Conservation (phyloP, 768 basidiomycete genomes). For the Serendipita sp. region DNA sequence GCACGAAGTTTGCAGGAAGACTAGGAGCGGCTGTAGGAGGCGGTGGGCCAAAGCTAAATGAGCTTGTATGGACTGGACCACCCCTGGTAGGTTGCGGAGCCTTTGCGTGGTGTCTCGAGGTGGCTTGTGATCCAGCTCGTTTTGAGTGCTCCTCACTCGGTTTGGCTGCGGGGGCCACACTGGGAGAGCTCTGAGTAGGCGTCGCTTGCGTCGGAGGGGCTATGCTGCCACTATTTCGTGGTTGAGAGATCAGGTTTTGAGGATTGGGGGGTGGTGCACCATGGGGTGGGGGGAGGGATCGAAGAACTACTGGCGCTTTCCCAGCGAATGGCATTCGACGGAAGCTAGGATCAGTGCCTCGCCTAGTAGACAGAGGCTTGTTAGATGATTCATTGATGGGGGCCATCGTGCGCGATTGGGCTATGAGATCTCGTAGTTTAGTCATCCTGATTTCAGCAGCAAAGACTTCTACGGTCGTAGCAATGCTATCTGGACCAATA, state of each 20-base stretch:
- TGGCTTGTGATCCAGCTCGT: not conserved
- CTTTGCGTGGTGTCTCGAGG: not conserved
- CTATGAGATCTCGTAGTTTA: not conserved
- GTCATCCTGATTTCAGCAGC: not conserved
- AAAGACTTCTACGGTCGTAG: not conserved
- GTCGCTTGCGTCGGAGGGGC: not conserved
- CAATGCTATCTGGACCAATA: not conserved
- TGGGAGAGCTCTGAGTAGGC: not conserved
- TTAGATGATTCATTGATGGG: not conserved
- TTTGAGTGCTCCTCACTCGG: not conserved
- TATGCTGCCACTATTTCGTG: not conserved
- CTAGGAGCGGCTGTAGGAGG: not conserved
- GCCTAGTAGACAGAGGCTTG: not conserved
- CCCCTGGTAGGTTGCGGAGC: not conserved
- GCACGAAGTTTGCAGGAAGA: not conserved
- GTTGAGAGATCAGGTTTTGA: not conserved
- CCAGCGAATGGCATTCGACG: not conserved
- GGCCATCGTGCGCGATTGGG: not conserved
- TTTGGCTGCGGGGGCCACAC: not conserved
- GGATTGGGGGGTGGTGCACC: not conserved
- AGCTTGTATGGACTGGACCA: slow-evolving; percentile 1
- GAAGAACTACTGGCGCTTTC: not conserved
- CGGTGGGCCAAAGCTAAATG: not conserved
- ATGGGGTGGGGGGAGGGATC: not conserved
- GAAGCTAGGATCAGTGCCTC: not conserved